Evolutionary conservation across 2,329 filamentous ascomycete species (phyloP), one percentile per base, ranked within the genome.

Genomic region (Emmonsia crescens): DNA sequence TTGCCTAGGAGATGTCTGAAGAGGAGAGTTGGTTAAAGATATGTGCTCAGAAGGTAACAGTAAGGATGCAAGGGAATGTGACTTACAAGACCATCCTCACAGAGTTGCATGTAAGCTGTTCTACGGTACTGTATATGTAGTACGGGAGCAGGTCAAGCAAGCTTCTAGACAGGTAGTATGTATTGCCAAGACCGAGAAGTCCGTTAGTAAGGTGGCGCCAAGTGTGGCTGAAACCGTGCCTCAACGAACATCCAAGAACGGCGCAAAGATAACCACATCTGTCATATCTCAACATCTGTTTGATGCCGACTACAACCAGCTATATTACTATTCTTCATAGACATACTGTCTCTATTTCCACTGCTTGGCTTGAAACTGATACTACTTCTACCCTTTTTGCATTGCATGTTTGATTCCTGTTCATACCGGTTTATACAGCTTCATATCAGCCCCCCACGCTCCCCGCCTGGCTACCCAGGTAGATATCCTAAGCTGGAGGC

Each of bases 1-100:
- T 97, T 96, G 66, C 88, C 89, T n/a, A 97, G 82, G 1, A 97
- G 80, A 73, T 97, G 92, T 33, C 87, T 83, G 57, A 44, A 21
- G 38, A 14, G 31, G 9, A 14, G 31, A 42, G 36, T 21, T 54
- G n/a, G 49, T 55, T 51, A 33, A n/a, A n/a, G n/a, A n/a, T n/a
- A n/a, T n/a, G n/a, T n/a, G n/a, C n/a, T n/a, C n/a, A n/a, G n/a
- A n/a, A n/a, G n/a, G n/a, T n/a, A n/a, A n/a, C n/a, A n/a, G n/a
- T n/a, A n/a, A n/a, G n/a, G n/a, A n/a, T n/a, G n/a, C n/a, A 19
- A 42, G 21, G 3, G 8, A 52, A n/a, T 16, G 19, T 8, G 19
- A 46, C 57, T 44, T 44, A 59, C 56, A 62, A 54, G 24, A 62
- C 60, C 57, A 60, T 62, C 31, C 24, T 61, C n/a, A 48, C 3